Percentiles rank a stretch among this genome's conserved stretches.
Conservation (phyloP, 129 eudicot species). For the Scalesia atractyloides region DNA sequence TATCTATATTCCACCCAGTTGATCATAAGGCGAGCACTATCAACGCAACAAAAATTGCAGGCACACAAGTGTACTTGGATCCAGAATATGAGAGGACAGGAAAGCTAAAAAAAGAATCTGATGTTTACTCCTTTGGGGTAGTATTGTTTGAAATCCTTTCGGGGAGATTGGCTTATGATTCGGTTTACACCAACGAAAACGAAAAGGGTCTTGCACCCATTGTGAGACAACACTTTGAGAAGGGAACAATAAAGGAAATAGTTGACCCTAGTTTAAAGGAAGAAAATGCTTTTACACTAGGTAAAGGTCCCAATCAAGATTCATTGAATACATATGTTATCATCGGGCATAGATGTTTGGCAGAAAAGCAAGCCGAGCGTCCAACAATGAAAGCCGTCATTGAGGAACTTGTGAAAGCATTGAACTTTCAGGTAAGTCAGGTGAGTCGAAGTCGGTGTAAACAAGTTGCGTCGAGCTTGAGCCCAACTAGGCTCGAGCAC, state of each 20-base stretch:
- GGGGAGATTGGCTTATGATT: constrained; percentile 2
- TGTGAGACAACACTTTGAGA: background rate
- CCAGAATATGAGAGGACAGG: background rate
- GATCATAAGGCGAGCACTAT: background rate
- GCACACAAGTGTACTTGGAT: background rate
- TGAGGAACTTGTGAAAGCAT: background rate
- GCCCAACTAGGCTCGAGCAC: too few species aligned
- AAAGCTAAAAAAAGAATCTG: background rate
- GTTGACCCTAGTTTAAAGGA: background rate
- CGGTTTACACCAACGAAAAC: background rate
- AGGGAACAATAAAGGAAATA: background rate
- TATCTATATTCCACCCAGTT: background rate
- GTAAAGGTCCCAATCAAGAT: constrained; percentile 8
- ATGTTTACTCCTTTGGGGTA: constrained; percentile 2
- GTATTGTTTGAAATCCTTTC: background rate
- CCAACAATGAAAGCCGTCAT: background rate
- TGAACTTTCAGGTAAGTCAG: background rate
- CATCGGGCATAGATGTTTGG: background rate
- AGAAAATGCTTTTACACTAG: constrained; percentile 6
- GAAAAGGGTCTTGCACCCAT: constrained; percentile 1
- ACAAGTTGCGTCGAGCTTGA: too few species aligned
- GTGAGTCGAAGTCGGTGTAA: background rate
- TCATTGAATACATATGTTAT: background rate
- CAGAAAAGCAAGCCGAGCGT: background rate
- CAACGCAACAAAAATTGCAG: background rate